Percentiles rank a stretch among this genome's conserved stretches.
Evolutionary conservation across 345 rosid genomes (phyloP).

Genomic region (Hibiscus syriacus): DNA sequence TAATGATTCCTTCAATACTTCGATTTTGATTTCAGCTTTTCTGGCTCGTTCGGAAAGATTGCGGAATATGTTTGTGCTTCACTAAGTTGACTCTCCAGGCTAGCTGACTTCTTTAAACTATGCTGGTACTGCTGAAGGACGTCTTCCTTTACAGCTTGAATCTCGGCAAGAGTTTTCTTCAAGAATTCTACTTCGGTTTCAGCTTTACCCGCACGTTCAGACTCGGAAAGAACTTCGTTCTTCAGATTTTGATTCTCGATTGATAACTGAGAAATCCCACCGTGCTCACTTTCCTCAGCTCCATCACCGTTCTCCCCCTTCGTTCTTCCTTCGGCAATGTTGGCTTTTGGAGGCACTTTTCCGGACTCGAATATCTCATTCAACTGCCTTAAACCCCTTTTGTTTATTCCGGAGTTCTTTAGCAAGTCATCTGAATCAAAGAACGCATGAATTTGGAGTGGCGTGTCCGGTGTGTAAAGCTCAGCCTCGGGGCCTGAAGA

Average conservation of each 20-base stretch:
- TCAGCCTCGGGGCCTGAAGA: conserved; percentile 46
- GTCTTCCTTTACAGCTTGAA: conserved; percentile 71
- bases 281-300: conserved; percentile 28
- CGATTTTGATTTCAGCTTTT: conserved; percentile 69
- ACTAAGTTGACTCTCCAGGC: conserved; percentile 55
- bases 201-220: conserved; percentile 33
- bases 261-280: conserved; percentile 28
- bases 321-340: conserved; percentile 18
- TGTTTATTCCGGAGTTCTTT: conserved; percentile 34
- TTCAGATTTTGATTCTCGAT: conserved; percentile 32
- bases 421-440: conserved; percentile 38
- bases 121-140: conserved; percentile 52
- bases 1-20: conserved; percentile 59
- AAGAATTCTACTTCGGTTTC: conserved; percentile 55
- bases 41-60: conserved; percentile 64
- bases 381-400: conserved; percentile 63
- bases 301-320: conserved; percentile 21
- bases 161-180: conserved; percentile 54
- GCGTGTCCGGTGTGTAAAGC: conserved; percentile 72
- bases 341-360: conserved; percentile 13
- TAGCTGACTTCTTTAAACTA: conserved; percentile 53
- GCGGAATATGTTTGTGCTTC: conserved; percentile 51
- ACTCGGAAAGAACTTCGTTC: conserved; percentile 25
- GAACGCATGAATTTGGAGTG: conserved; percentile 31
- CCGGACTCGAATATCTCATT: conserved; percentile 37